phyloP scores from a whole-genome alignment of 176 grass and related monocot genomes.

The Rhipidocladum racemiflorum region DNA sequence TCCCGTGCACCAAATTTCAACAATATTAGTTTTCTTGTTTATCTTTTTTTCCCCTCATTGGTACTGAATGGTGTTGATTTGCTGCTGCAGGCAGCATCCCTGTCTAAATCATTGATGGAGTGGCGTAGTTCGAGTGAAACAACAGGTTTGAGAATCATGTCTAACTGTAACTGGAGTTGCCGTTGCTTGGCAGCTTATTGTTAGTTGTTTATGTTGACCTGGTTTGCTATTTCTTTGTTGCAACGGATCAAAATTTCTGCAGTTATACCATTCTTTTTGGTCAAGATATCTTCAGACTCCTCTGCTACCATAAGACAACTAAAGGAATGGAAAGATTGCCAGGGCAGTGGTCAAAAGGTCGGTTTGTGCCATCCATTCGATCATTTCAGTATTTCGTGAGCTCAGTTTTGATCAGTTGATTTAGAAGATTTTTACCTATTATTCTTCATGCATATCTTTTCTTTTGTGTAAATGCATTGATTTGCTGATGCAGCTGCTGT shows the following conservation, averaged over 20 bases:
- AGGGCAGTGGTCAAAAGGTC: slow-evolving; percentile 56
- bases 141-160: slow-evolving; percentile 51
- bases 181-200: slow-evolving; percentile 5
- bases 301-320: slow-evolving; percentile 56
- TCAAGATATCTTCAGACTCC: slow-evolving; percentile 54
- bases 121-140: slow-evolving; percentile 74
- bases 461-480: background rate
- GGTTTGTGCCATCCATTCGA: slow-evolving; percentile 8
- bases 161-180: background rate
- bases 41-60: background rate
- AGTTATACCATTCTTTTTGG: slow-evolving; percentile 75
- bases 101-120: slow-evolving; percentile 46
- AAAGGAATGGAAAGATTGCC: slow-evolving; percentile 68
- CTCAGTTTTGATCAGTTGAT: background rate
- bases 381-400: background rate
- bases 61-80: slow-evolving; percentile 24
- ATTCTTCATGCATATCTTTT: background rate
- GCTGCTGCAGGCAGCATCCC: slow-evolving; percentile 49
- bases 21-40: slow-evolving; percentile 10
- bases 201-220: slow-evolving; percentile 1
- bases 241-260: slow-evolving; percentile 4
- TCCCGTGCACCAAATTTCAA: slow-evolving; percentile 19
- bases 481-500: slow-evolving; percentile 62
- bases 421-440: background rate
- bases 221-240: background rate